Conservation (phyloP, 2,329 filamentous ascomycete species). For the Leptographium wingfieldii region DNA sequence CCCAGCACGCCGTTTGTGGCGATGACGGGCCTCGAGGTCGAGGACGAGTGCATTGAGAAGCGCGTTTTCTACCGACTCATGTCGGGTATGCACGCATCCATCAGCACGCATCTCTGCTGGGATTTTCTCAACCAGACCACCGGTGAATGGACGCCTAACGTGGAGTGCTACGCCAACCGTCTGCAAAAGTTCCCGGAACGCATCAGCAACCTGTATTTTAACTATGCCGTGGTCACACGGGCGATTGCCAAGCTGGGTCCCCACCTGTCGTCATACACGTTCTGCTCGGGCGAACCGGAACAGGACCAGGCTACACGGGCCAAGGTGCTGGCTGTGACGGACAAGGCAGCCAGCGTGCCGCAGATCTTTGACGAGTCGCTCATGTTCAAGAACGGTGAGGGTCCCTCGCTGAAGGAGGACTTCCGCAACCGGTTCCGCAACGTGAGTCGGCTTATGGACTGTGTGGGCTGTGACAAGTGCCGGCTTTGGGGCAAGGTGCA, state of each 20-base stretch:
- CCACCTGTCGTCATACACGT: slow-evolving; percentile 69
- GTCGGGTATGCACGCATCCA: slow-evolving; percentile 96
- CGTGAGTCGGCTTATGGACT: slow-evolving; percentile 94
- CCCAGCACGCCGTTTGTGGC: slow-evolving; percentile 47
- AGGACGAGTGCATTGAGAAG: slow-evolving; percentile 94
- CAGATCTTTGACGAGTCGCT: slow-evolving; percentile 88
- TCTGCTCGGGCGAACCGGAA: slow-evolving; percentile 72
- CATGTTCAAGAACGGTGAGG: slow-evolving; percentile 78
- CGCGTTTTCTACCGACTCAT: slow-evolving; percentile 95
- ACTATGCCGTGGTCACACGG: slow-evolving; percentile 89
- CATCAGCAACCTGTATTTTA: slow-evolving; percentile 97
- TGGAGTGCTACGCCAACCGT: slow-evolving; percentile 78
- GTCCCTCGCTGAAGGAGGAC: slow-evolving; percentile 79
- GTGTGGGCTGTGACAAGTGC: slow-evolving; percentile 97
- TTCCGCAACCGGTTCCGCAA: slow-evolving; percentile 97
- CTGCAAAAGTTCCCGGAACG: slow-evolving; percentile 77
- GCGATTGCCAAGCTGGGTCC: slow-evolving; percentile 83
- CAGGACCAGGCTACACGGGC: slow-evolving; percentile 70
- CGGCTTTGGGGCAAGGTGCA: slow-evolving; percentile 96
- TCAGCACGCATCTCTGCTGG: slow-evolving; percentile 91
- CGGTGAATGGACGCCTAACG: slow-evolving; percentile 82
- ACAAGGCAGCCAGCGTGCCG: slow-evolving; percentile 53
- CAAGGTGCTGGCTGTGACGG: slow-evolving; percentile 67
- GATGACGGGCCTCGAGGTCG: slow-evolving; percentile 56
- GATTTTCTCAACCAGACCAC: slow-evolving; percentile 93